Base-by-base conservation (phyloP, 345 rosid genomes). In the Luvunga scandens region DNA sequence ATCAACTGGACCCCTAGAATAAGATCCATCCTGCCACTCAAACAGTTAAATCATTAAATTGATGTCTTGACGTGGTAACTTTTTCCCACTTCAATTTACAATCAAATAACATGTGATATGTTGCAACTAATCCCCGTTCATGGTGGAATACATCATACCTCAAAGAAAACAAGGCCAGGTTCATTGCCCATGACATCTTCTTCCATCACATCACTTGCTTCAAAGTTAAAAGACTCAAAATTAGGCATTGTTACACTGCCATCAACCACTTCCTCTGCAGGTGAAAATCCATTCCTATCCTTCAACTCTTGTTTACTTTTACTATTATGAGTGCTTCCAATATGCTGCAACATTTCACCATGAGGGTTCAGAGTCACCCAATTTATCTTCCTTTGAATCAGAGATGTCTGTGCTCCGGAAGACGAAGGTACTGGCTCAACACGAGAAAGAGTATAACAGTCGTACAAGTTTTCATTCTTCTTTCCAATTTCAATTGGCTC, bases 351-450 rank as follows among this genome's bases (percentile, higher is more conserved):
- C 4, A 76, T 77, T 85, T 93, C 98, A 73, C 98, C 97, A 60
- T 90, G 79, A 62, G 98, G 98, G 83, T 95, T 95, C 82, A 95
- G 77, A 81, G 98, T 93, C 62, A 90, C 97, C 98, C 98, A 95
- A 80, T 91, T 90, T 70, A 89, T 87, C 81, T 72, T 92, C 85
- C 99, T 88, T 68, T 85, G 86, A 48, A 95, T 90, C 76, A 83
- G 88, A 73, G 98, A 89, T 9, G 79, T 31, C 69, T 14, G 67
- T 38, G 65, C 90, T 75, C 83, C 82, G 22, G 85, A 80, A 24
- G 74, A 71, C 14, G 84, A 82, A 2, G 89, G 85, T 30, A 88
- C 77, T 0, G 89, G 89, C 86, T 85, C 87, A 19, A 92, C 81
- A 27, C 71, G 77, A 75, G 98, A 86, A 57, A 91, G 85, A 10